Evolutionary conservation across 2,329 filamentous ascomycete genomes (phyloP), one percentile per base, ranked within the genome.

Genomic region (Aurifilum marmelostoma): DNA sequence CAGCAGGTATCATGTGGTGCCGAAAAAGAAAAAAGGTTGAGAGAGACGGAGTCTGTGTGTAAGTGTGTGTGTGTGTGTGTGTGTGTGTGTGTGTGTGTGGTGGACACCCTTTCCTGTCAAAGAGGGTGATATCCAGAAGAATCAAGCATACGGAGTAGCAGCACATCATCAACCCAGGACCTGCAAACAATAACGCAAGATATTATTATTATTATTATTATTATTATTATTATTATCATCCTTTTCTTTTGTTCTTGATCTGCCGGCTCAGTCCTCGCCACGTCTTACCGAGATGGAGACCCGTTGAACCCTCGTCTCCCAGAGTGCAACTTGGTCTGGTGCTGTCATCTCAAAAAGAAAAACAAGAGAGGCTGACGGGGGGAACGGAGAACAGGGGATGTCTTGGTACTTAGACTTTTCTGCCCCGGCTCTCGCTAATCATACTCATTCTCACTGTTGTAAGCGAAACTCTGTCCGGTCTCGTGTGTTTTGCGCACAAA

Each of bases 1-100:
- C 63, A 65, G 62, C 62, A 64, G 34, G 47, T 39, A 50, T 50
- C 39, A 29, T 65, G 63, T 56, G 50, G 62, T 37, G 14, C 32
- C n/a, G n/a, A n/a, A n/a, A n/a, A n/a, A n/a, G n/a, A n/a, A n/a
- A n/a, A n/a, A n/a, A n/a, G n/a, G n/a, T n/a, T n/a, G n/a, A n/a
- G n/a, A n/a, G n/a, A n/a, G n/a, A n/a, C n/a, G n/a, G n/a, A n/a
- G n/a, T n/a, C n/a, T n/a, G n/a, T n/a, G n/a, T n/a, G n/a, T n/a
- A 24, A 11, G 29, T 32, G 27, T 52, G 41, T 29, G 56, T 16
- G 21, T 63, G 39, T 43, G 54, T 37, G 34, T 37, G 34, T 37
- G 21, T 8, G 24, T 47, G 27, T 37, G 34, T 37, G 34, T 37
- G 21, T 8, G 24, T 47, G 27, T 63, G 39, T 43, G 54, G n/a